phyloP scores from a whole-genome alignment of 805 yeast species.

The Saturnispora zaruensis region DNA sequence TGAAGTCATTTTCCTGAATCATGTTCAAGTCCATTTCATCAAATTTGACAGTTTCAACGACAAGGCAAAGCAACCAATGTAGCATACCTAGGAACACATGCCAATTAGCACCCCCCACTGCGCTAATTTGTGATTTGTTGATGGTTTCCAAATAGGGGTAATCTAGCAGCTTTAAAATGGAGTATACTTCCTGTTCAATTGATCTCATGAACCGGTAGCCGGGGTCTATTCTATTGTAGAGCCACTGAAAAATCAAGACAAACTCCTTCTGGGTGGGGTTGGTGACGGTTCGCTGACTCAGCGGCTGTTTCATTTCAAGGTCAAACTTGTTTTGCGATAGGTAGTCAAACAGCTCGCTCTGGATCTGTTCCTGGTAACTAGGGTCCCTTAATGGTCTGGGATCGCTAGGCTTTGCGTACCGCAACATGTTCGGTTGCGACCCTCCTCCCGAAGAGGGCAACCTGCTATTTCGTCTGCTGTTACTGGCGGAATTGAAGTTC shows the following conservation, averaged over 20 bases:
- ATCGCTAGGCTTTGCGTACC: conserved; percentile 35
- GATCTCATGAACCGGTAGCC: conserved; percentile 60
- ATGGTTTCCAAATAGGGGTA: conserved; percentile 79
- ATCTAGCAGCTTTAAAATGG: conserved; percentile 51
- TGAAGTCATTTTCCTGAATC: conserved; percentile 16
- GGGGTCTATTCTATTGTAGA: conserved; percentile 72
- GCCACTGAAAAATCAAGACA: conserved; percentile 66
- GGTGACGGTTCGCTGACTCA: conserved; percentile 54
- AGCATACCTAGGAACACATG: conserved; percentile 73
- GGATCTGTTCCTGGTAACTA: conserved; percentile 54
- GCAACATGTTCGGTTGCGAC: background rate
- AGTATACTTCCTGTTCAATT: conserved; percentile 68
- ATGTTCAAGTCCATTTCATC: conserved; percentile 28
- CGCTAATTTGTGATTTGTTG: conserved; percentile 77
- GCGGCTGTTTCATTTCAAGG: conserved; percentile 60
- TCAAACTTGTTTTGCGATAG: conserved; percentile 60
- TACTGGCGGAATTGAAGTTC: conserved; percentile 6
- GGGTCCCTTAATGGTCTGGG: conserved; percentile 74
- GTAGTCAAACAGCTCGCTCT: conserved; percentile 60
- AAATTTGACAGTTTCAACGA: conserved; percentile 33
- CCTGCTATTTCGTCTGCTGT: conserved; percentile 12
- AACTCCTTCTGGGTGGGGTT: conserved; percentile 87
- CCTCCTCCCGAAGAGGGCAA: conserved; percentile 11
- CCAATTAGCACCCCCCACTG: conserved; percentile 90
- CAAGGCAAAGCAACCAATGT: conserved; percentile 65